Evolutionary conservation across 2,329 filamentous ascomycete genomes (phyloP), one percentile per base, ranked within the genome.

Genomic region (Botrytis pseudocinerea): DNA sequence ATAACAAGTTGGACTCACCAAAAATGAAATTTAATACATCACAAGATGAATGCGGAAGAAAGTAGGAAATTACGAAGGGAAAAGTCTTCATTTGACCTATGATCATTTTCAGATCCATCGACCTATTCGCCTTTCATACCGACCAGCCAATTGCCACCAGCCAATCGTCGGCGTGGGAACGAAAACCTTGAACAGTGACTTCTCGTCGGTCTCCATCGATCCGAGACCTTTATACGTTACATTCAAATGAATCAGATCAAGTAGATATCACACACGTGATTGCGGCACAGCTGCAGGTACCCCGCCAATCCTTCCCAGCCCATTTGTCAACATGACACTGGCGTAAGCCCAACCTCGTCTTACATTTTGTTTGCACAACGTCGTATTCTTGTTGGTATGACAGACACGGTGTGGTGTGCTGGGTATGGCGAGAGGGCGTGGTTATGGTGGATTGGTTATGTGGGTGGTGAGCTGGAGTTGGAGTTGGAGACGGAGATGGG

Each of bases 321-420:
- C 57, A 35, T 35, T 35, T 60, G 32, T 60, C 57, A 60, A 57
- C 9, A 57, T 28, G n/a, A 1, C 6, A 40, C 4, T 25, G 35
- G 25, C 61, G 62, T 65, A 32, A 65, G 63, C 63, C 63, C 44
- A 65, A 48, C 63, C 63, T 48, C 28, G 63, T 65, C 63, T 65
- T 48, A 65, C 20, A 22, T 48, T 25, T 28, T 14, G 51, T 57
- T 14, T 64, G n/a, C 14, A 16, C 32, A 61, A 61, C 22, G 6
- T 25, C 28, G 62, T 64, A 25, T 35, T 44, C 12, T n/a, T 61
- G 54, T 44, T 68, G 61, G n/a, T 54, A 44, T 71, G 25, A 28
- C 10, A 28, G 32, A 35, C 40, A 28, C 25, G 54, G 65, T 57
- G 46, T 28, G 9, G 7, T 28, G 32, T 35, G 12, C 57, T 10